phyloP scores from a whole-genome alignment of 345 rosid species.

The Passiflora organensis region DNA sequence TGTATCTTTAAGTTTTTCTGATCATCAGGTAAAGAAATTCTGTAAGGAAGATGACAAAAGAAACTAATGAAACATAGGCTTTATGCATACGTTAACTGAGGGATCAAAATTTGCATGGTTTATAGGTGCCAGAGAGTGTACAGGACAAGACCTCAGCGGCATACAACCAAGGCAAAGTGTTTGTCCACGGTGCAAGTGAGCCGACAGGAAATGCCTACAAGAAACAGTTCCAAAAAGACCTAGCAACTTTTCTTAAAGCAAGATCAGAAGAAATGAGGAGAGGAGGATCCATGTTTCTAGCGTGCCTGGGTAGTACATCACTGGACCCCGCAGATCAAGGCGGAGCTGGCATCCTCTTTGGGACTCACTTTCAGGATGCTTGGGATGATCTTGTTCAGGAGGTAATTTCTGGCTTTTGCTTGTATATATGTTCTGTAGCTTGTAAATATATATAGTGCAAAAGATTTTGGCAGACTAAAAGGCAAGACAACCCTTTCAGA shows the following conservation, averaged over 20 bases:
- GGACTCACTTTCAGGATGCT: slow-evolving; percentile 98
- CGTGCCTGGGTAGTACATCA: slow-evolving; percentile 83
- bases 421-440: no score
- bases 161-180: slow-evolving; percentile 73
- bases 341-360: slow-evolving; percentile 90
- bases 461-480: no score
- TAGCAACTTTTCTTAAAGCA: slow-evolving; percentile 58
- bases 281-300: slow-evolving; percentile 92
- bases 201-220: slow-evolving; percentile 54
- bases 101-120: no score
- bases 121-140: slow-evolving; percentile 80
- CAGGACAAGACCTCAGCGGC: slow-evolving; percentile 61
- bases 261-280: slow-evolving; percentile 73
- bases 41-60: no score
- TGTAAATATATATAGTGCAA: no score
- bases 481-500: no score
- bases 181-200: slow-evolving; percentile 73
- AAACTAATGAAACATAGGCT: no score
- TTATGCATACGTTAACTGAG: no score
- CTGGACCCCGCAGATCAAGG: slow-evolving; percentile 86
- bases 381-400: slow-evolving; percentile 97
- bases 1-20: no score
- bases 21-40: no score
- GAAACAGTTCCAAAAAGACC: slow-evolving; percentile 68
- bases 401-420: no score